A percentile compares a stretch with the other conserved stretches of the same genome.
These are phyloP conservation scores for Suillus tomentosus DNA, from an alignment of 768 basidiomycete species.

Conservation along the genomic window DNA sequence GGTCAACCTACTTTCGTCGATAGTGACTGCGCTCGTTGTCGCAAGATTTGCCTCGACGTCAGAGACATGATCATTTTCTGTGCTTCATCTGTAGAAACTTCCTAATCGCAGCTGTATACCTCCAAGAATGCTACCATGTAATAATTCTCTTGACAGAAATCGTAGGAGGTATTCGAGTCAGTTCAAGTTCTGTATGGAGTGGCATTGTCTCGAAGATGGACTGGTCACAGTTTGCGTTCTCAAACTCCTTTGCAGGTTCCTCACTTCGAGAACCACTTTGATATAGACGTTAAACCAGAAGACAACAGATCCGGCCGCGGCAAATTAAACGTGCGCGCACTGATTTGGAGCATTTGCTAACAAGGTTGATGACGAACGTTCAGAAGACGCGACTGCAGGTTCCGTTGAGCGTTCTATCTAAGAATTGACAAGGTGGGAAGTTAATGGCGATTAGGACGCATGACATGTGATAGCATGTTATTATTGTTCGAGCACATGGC, in stretches of 20 bases:
- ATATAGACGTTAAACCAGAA: background rate
- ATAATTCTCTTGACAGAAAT: background rate
- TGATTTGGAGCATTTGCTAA: background rate
- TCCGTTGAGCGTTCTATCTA: too few relatives aligned
- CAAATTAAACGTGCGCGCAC: background rate
- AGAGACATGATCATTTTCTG: background rate
- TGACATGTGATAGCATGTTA: background rate
- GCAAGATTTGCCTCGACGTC: constrained; percentile 34
- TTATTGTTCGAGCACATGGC: background rate
- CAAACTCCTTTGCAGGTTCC: background rate
- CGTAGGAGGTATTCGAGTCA: background rate
- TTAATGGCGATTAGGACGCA: background rate
- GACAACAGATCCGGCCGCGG: background rate
- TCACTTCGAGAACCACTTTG: background rate
- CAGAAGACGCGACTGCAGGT: background rate
- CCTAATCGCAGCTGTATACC: background rate
- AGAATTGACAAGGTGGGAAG: too few relatives aligned
- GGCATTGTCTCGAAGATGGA: background rate
- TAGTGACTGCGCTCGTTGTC: constrained; percentile 38
- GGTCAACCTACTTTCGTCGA: constrained; percentile 49
- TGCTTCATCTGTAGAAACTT: background rate
- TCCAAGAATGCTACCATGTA: background rate
- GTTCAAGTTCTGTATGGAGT: background rate
- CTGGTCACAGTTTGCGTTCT: background rate
- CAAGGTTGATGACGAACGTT: background rate